A percentile compares a stretch with the other conserved stretches of the same genome.
These are phyloP conservation scores for Noccaea caerulescens DNA, from an alignment of 345 rosid species.

Conservation along the genomic window DNA sequence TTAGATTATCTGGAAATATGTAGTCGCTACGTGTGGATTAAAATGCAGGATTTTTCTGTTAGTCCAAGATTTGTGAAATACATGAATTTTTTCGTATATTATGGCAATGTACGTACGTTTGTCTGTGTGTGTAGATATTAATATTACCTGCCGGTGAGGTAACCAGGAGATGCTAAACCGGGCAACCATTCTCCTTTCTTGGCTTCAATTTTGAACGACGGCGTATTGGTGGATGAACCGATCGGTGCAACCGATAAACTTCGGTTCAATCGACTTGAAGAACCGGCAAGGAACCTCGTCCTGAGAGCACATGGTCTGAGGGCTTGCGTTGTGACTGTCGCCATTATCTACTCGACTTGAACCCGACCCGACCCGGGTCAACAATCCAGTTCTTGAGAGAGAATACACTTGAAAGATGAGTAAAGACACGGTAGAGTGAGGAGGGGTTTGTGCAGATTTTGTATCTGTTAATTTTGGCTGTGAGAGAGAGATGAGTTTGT, in stretches of 20 bases:
- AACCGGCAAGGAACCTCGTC: conserved; percentile 69
- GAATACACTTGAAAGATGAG: conserved; percentile 20
- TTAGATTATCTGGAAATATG: no score
- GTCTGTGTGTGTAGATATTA: not conserved
- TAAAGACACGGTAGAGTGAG: not conserved
- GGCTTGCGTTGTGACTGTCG: conserved; percentile 82
- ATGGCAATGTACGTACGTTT: not conserved
- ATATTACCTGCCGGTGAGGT: conserved; percentile 77
- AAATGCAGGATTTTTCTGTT: no score
- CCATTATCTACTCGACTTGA: conserved; percentile 48
- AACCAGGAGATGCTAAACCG: conserved; percentile 72
- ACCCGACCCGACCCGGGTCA: conserved; percentile 19
- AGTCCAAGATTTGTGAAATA: no score
- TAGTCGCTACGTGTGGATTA: no score
- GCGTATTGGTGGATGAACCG: conserved; percentile 37
- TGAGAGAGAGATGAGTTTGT: not conserved
- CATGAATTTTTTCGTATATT: no score
- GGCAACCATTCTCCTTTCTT: conserved; percentile 95
- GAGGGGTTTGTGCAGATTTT: not conserved
- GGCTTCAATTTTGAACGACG: conserved; percentile 67
- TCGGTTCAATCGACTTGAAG: conserved; percentile 54
- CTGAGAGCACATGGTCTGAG: conserved; percentile 59
- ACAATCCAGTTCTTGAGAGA: conserved; percentile 1
- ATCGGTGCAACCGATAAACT: conserved; percentile 50
- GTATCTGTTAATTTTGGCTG: not conserved